Base-by-base conservation (phyloP, 2,329 filamentous ascomycete genomes). In the Ascochyta fabae region DNA sequence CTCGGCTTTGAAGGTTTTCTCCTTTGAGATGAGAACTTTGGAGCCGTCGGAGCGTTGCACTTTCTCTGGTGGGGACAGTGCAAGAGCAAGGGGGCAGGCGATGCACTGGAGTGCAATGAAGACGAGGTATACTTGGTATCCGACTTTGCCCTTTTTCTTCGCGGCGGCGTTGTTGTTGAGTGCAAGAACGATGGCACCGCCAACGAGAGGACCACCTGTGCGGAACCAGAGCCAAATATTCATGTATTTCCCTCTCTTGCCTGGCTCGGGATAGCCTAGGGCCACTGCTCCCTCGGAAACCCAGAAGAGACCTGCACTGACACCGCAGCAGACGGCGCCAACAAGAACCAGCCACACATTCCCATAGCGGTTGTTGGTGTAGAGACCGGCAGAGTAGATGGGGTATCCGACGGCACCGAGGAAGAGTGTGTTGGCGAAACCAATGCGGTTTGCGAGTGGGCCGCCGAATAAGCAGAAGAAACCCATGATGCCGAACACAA, bases 271-370 rank as follows among this genome's bases (percentile, higher is more conserved):
- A 42, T 83, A 83, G 0, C 79, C 80, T 10, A 82, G 68, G 0
- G 80, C 80, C 4, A 83, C 75, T 0, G 81, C 80, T 12, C 80
- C 81, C 63, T 83, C 81, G 8, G 76, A 75, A 0, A 79, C 79
- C 81, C 81, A 83, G 69, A 83, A 83, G 1, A 83, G 68, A 1
- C 80, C 80, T 0, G 81, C 81, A 1, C 77, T 79, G 23, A 82
- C 63, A 27, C 81, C 81, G 63, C 80, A 83, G 3, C 76, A 70
- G 1, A 77, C 80, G 3, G 80, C 78, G 16, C 81, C 81, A 5
- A 83, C 66, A 0, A 82, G 72, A 1, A 83, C 80, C 27, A 83
- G 77, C 81, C 81, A 84, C 13, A 75, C 78, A 44, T 81, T 83
- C 6, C 81, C 82, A 59, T 75, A 82, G 4, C 78, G 73, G 64